Base-by-base conservation (phyloP, 371 early-diverging fungal genomes). In the Saksenaea vasiformis region DNA sequence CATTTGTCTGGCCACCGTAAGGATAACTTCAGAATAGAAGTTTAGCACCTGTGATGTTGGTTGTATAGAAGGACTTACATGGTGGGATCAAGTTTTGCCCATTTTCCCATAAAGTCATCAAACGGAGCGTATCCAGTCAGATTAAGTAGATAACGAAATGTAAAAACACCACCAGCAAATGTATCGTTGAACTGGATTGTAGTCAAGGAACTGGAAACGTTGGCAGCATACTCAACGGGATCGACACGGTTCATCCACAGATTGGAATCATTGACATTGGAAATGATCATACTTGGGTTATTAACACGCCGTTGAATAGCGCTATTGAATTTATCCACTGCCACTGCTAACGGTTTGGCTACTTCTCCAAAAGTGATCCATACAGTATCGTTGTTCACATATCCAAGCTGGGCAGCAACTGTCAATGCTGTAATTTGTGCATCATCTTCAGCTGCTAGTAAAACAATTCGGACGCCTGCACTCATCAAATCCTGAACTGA, bases 361-460 rank as follows among this genome's bases (percentile, higher is more conserved):
- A 72, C 58, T 0, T 57, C 43, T 7, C 77, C 72, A 14, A 70
- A 70, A 1, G 75, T 73, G 13, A 78, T 60, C 82, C 82, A 81
- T 9, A 78, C 78, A 13, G 67, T 71, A 14, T 68, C 64, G 34
- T 81, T 63, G 39, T 72, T 74, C n/a, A 81, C 70, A 28, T 81
- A 71, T 22, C 78, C 78, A 13, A 61, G 61, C 31, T 78, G 68
- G 10, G 72, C 82, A 17, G 82, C 82, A 5, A 76, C 51, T 1
- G 72, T 74, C 17, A 81, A 51, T 3, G 68, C 73, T 0, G 82
- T 66, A 0, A 78, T 24, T 31, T 78, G 84, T 0, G 84, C 77
- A 0, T 67, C 58, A 7, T 72, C 75, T 22, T 79, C 77, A 1
- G 87, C 84, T 1, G 85, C 87, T 13, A 86, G 62, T 27, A 83